Evolutionary conservation across 2,329 filamentous ascomycete species (phyloP), one percentile per base, ranked within the genome.

Genomic region (Fusarium compactum): DNA sequence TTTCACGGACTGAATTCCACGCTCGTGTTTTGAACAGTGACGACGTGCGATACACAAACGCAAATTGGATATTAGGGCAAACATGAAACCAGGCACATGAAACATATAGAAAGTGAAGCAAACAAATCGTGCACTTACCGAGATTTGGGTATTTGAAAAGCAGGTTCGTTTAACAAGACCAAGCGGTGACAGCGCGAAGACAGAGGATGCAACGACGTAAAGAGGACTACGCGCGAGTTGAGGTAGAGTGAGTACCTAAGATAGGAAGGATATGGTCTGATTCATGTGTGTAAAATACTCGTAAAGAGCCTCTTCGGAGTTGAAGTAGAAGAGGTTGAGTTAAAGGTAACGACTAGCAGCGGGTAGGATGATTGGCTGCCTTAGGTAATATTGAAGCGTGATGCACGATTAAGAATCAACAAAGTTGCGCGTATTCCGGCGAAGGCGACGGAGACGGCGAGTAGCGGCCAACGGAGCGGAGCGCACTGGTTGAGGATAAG

Each of bases 371-470:
- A 71, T 69, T 66, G 68, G 60, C 30, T 54, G 54, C 24, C 30
- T 56, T 67, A 50, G 62, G 63, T 62, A 66, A 66, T 66, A 44
- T 55, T 62, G 55, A 55, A 66, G 38, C 61, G 61, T 57, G 57
- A 71, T 68, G 18, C 59, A 46, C 58, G 38, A 41, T 29, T 43
- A 30, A 56, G 20, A n/a, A 60, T 43, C 29, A 48, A 52, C 38
- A 38, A 53, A 29, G 38, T 16, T 65, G 65, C 55, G 58, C 44
- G 61, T 71, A 44, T 57, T 70, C 67, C 68, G 65, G 72, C 62
- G 62, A 65, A 51, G 57, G 68, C 62, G 65, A 65, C 61, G 64
- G 72, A 60, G 56, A 68, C 58, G 59, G 70, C 68, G 72, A 73
- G 45, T 52, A 47, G 60, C 68, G 65, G 52, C 47, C 43, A 69